Evolutionary conservation across 495 filamentous ascomycete species (phyloP), one percentile per base, ranked within the genome.

Genomic region (Penicillium nucicola): DNA sequence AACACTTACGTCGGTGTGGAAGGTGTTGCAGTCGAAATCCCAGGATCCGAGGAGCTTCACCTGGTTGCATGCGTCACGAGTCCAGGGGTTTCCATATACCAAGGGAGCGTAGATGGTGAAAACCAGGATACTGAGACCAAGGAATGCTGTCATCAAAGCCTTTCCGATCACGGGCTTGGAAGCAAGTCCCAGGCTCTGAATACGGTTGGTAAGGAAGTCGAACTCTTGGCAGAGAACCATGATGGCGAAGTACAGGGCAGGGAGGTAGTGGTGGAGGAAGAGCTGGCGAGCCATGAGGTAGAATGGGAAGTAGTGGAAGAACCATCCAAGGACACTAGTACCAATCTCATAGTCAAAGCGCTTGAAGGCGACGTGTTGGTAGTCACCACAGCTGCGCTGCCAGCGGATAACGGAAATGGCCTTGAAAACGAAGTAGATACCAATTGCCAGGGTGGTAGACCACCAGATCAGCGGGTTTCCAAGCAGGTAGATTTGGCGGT

Each of bases 261-360:
- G 93, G 45, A 98, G 85, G 60, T 98, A 98, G 64, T 98, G 93
- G 67, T 98, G 93, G 41, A 98, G 72, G 81, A 98, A 98, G 34
- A 98, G 82, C 69, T 98, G 93, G 53, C 93, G 89, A 48, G 91
- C 89, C 93, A 98, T 98, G 28, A 97, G 82, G 68, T 81, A 98
- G 77, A 98, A 98, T 5, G 93, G 95, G 73, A 96, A 89, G 72
- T 97, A 98, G 64, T 98, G 93, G 66, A 92, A 88, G 15, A 87
- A 87, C 93, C 93, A 98, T 36, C 88, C 93, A 18, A 98, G 80
- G 11, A 97, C 89, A 25, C 82, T 87, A 9, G 83, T 90, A 48
- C 93, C 93, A 57, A 97, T 81, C 66, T 98, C 93, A 62, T 96
- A 97, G 72, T 97, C 93, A 65, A 97, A 97, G 33, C 93, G 87